These are phyloP conservation scores for Pythium folliculosum DNA, from an alignment of 352 stramenopile species.

Conservation along the genomic window DNA sequence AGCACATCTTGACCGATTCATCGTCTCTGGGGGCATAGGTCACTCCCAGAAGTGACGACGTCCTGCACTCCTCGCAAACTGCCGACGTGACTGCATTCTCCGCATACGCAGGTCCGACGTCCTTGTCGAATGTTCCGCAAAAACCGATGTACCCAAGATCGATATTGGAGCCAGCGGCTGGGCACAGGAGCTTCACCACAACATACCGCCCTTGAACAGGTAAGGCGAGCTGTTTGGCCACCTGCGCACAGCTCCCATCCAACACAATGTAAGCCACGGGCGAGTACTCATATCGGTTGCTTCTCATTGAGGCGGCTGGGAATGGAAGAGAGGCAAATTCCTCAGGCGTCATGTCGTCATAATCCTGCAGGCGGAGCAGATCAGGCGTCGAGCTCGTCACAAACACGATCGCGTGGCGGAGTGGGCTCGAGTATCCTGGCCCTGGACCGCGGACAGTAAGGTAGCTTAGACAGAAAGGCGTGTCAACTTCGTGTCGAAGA, in stretches of 20 bases:
- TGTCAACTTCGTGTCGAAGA: slow-evolving; percentile 77
- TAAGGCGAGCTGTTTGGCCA: slow-evolving; percentile 73
- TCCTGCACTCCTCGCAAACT: slow-evolving; percentile 60
- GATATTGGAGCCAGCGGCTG: slow-evolving; percentile 74
- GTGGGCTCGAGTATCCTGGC: slow-evolving; percentile 76
- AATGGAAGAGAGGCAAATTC: slow-evolving; percentile 80
- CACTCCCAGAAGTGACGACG: slow-evolving; percentile 39
- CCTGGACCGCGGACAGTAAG: slow-evolving; percentile 72
- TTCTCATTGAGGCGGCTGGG: slow-evolving; percentile 46
- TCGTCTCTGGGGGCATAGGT: slow-evolving; percentile 70
- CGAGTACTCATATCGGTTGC: slow-evolving; percentile 56
- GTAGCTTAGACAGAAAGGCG: slow-evolving; percentile 78
- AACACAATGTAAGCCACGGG: slow-evolving; percentile 81
- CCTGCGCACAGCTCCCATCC: slow-evolving; percentile 72
- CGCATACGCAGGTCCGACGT: slow-evolving; percentile 83
- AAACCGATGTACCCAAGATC: slow-evolving; percentile 82
- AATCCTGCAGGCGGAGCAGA: slow-evolving; percentile 47
- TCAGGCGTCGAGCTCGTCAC: slow-evolving; percentile 66
- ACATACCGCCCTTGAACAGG: slow-evolving; percentile 77
- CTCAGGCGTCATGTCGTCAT: slow-evolving; percentile 70
- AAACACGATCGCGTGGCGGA: slow-evolving; percentile 68
- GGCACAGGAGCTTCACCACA: slow-evolving; percentile 73
- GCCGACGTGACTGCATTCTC: slow-evolving; percentile 31
- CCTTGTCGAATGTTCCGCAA: slow-evolving; percentile 76
- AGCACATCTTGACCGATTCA: slow-evolving; percentile 59